Conservation (phyloP, 768 basidiomycete species). For the Lentinula sp. region DNA sequence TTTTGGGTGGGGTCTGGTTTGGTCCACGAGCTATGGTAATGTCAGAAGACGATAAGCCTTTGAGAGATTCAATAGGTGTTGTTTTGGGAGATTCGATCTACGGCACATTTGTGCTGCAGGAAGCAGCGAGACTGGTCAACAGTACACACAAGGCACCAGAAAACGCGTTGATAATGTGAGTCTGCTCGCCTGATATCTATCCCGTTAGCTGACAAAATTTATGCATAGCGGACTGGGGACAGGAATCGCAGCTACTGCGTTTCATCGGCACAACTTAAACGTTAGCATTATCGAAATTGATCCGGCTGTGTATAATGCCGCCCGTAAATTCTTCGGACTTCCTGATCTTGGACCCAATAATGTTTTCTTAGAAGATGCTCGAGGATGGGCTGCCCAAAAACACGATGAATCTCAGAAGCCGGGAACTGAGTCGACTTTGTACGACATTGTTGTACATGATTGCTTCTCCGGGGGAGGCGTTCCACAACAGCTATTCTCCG, state of each 20-base stretch:
- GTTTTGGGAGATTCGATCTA: constrained; percentile 78
- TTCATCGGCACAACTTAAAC: constrained; percentile 60
- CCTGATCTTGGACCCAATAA: constrained; percentile 51
- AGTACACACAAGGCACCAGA: constrained; percentile 36
- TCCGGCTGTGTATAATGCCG: constrained; percentile 82
- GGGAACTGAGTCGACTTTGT: constrained; percentile 29
- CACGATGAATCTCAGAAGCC: constrained; percentile 16
- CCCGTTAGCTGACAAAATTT: constrained; percentile 7
- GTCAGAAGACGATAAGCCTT: constrained; percentile 29
- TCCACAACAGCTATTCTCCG: constrained; percentile 77
- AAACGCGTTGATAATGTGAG: constrained; percentile 71
- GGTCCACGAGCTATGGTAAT: constrained; percentile 39
- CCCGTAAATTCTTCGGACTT: constrained; percentile 75
- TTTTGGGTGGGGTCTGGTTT: constrained; percentile 78
- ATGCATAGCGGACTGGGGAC: constrained; percentile 74
- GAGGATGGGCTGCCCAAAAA: constrained; percentile 54
- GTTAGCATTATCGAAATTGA: constrained; percentile 93
- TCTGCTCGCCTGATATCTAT: background rate
- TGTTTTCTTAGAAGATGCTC: constrained; percentile 76
- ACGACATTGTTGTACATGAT: constrained; percentile 81
- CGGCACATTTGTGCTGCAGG: constrained; percentile 79
- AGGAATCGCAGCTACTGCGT: constrained; percentile 74
- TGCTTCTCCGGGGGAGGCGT: constrained; percentile 94
- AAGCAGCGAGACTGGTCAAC: constrained; percentile 69
- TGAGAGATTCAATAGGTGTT: constrained; percentile 46